Conservation (phyloP, 2,329 filamentous ascomycete genomes). For the Colletotrichum karsti region DNA sequence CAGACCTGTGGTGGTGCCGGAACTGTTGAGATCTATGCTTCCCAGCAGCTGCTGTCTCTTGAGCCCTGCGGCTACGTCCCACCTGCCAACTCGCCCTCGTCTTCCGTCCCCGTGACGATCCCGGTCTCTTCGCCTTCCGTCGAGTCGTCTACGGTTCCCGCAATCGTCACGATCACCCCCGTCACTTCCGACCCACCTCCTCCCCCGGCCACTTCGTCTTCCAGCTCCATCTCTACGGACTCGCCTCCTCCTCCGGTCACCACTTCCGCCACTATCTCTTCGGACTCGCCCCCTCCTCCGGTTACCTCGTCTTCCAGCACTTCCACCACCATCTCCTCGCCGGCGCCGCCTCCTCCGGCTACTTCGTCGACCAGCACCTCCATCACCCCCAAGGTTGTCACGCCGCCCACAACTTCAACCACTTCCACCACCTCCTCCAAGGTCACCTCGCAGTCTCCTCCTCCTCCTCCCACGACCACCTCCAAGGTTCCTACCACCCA, state of each 20-base stretch:
- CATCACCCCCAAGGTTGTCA: slow-evolving; percentile 21
- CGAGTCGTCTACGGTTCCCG: too few species aligned
- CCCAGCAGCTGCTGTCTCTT: slow-evolving; percentile 56
- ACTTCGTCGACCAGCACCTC: slow-evolving; percentile 22
- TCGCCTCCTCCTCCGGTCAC: slow-evolving; percentile 11
- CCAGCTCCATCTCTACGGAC: too few species aligned
- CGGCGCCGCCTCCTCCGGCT: too few species aligned
- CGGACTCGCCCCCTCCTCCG: neutral
- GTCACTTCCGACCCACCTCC: neutral
- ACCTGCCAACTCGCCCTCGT: slow-evolving; percentile 33
- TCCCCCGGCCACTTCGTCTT: too few species aligned
- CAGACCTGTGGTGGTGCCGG: slow-evolving; percentile 53
- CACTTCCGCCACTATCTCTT: neutral
- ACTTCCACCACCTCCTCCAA: slow-evolving; percentile 26
- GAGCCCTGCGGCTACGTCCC: slow-evolving; percentile 55
- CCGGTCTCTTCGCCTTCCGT: slow-evolving; percentile 18
- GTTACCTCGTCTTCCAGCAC: neutral
- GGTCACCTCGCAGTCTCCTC: slow-evolving; percentile 12
- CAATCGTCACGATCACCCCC: too few species aligned
- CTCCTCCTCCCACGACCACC: neutral
- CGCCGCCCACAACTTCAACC: slow-evolving; percentile 14
- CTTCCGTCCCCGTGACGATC: slow-evolving; percentile 31
- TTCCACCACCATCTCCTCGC: slow-evolving; percentile 9
- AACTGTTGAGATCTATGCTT: slow-evolving; percentile 55
- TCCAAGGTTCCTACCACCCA: neutral